phyloP scores from a whole-genome alignment of 768 basidiomycete genomes.

The Rhizopogon salebrosus region DNA sequence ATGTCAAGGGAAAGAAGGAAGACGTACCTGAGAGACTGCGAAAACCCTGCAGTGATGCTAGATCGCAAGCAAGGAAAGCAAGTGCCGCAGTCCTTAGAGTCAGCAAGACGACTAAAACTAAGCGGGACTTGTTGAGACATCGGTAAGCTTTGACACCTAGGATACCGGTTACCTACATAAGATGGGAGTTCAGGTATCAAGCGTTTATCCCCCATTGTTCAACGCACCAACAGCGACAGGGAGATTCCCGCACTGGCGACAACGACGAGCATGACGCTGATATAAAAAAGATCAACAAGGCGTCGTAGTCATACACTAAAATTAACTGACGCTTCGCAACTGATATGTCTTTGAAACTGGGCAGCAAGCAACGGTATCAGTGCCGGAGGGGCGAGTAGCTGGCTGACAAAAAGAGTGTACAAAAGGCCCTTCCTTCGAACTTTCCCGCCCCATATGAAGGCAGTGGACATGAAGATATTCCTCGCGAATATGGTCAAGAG shows the following conservation, averaged over 20 bases:
- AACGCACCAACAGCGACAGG: conserved; percentile 35
- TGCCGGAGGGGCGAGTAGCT: conserved; percentile 43
- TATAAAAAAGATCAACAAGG: not conserved
- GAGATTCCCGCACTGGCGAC: conserved; percentile 31
- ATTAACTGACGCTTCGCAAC: conserved; percentile 44
- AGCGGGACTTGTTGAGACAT: conserved; percentile 55
- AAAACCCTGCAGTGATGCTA: conserved; percentile 30
- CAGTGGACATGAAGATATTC: conserved; percentile 45
- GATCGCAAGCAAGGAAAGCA: conserved; percentile 37
- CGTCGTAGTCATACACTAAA: not conserved
- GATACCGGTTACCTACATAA: conserved; percentile 51
- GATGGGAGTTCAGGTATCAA: not conserved
- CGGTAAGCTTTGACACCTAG: conserved; percentile 64
- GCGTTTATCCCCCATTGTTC: not conserved
- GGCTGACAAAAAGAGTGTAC: conserved; percentile 50
- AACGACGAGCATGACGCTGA: conserved; percentile 35
- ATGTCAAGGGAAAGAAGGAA: not conserved
- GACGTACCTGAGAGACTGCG: conserved; percentile 45
- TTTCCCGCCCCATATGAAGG: conserved; percentile 49
- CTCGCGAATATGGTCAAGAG: conserved; percentile 47
- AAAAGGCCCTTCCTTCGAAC: conserved; percentile 58
- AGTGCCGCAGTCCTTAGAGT: conserved; percentile 39
- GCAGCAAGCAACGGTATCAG: conserved; percentile 41
- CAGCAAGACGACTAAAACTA: conserved; percentile 40
- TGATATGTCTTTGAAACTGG: conserved; percentile 34